Percentiles rank a stretch among this genome's conserved stretches.
phyloP scores from a whole-genome alignment of 768 basidiomycete genomes.

The Fomitopsis serialis region DNA sequence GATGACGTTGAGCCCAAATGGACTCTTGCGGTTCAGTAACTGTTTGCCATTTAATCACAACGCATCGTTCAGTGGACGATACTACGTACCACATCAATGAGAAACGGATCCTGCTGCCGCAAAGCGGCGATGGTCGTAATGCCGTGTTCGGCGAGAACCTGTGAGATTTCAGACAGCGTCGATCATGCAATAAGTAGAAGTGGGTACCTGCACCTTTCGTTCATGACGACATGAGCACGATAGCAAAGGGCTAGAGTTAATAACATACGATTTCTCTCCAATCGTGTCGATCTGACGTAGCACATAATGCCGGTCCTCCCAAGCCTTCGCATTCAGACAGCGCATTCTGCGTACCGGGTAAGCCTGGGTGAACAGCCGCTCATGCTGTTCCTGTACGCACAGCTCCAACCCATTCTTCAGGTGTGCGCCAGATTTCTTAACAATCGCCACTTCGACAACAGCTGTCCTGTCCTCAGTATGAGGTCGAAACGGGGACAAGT shows the following conservation, averaged over 20 bases:
- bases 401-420: constrained; percentile 73
- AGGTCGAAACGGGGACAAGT: constrained; percentile 1
- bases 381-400: constrained; percentile 30
- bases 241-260: not conserved
- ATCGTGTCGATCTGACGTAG: constrained; percentile 87
- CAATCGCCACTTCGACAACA: constrained; percentile 70
- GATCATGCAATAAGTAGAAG: not conserved
- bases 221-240: not conserved
- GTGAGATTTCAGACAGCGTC: constrained; percentile 5
- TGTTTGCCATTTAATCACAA: constrained; percentile 18
- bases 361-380: not conserved
- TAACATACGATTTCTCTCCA: constrained; percentile 82
- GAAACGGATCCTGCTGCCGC: constrained; percentile 47
- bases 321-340: constrained; percentile 77
- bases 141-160: constrained; percentile 75
- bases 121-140: constrained; percentile 58
- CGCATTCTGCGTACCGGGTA: constrained; percentile 47
- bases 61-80: too few relatives aligned
- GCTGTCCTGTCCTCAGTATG: constrained; percentile 37
- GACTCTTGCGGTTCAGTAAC: constrained; percentile 70
- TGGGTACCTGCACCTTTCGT: constrained; percentile 20
- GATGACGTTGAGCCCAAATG: constrained; percentile 70
- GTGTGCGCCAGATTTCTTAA: constrained; percentile 58
- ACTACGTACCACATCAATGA: constrained; percentile 56
- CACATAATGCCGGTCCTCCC: constrained; percentile 85